Evolutionary conservation across 2,329 filamentous ascomycete species (phyloP), one percentile per base, ranked within the genome.

Genomic region (Phaeomoniella chlamydospora): DNA sequence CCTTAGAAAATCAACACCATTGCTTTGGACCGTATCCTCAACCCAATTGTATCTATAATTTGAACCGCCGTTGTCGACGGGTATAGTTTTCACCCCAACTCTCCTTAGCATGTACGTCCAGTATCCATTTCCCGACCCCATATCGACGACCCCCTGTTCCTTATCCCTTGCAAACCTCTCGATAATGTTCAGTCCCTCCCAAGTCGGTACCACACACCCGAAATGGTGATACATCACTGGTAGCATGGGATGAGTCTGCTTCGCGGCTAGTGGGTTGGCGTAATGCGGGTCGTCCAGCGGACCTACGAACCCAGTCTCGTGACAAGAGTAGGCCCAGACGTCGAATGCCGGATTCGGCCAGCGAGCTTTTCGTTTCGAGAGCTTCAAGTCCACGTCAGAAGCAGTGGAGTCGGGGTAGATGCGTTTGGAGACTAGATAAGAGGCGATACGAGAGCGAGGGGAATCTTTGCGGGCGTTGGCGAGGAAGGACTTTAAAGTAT

Each of bases 221-320:
- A 85, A 85, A 55, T 86, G 80, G 57, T 85, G 80, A 67, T 84
- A 85, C 37, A 84, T 65, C 13, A 85, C 62, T 2, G 80, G 80
- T 5, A 85, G 65, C 4, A 82, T 63, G 45, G 80, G 77, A 55
- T 86, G 80, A 34, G 68, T 70, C 40, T 64, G 67, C 36, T 62
- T 65, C 3, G 70, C 65, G 16, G 63, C 56, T 12, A 61, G 63
- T 3, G 76, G 69, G 18, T 59, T 55, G 3, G 60, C 54, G 49
- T 68, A 56, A 75, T 70, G 22, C 57, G 56, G 11, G 59, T 54
- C 49, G 68, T 57, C 2, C 78, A 74, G 22, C 9, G 22, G 22
- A 1, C 77, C 75, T 34, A 67, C 68, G 75, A 77, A 80, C 55
- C 78, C 70, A 5, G 85, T 62, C 41, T 66, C 66, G 17, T 68